Conservation (phyloP, 192 early-diverging fungal species). For the Linnemannia hyalina region DNA sequence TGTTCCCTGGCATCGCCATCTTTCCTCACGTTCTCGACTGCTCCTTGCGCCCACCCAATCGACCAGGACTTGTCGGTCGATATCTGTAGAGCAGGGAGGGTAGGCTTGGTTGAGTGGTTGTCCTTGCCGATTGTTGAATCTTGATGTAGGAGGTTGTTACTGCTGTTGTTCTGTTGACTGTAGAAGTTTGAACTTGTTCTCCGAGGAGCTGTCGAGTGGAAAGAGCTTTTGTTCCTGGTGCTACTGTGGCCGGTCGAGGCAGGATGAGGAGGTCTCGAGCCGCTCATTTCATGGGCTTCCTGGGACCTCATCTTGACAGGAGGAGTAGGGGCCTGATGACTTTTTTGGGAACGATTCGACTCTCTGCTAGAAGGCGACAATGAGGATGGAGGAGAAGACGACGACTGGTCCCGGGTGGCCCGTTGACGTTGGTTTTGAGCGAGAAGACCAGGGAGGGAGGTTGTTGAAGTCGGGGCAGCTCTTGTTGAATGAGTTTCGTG, state of each 20-base stretch:
- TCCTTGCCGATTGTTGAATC: not conserved
- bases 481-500: constrained; percentile 3
- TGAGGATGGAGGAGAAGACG: not conserved
- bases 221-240: not conserved
- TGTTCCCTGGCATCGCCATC: not conserved
- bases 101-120: not conserved
- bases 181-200: not conserved
- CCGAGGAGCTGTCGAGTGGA: not conserved
- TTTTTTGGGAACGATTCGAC: not conserved
- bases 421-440: constrained; percentile 7
- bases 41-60: constrained; percentile 9
- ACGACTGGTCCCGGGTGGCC: not conserved
- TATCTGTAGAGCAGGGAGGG: constrained; percentile 4
- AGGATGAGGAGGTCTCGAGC: not conserved
- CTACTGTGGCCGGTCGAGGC: not conserved
- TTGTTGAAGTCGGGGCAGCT: not conserved
- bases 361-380: not conserved
- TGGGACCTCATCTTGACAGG: constrained; percentile 6
- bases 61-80: constrained; percentile 1
- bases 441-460: not conserved
- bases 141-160: not conserved
- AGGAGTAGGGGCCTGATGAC: not conserved
- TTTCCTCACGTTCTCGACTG: not conserved
- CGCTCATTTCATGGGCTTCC: not conserved
- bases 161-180: not conserved